A percentile compares a stretch with the other conserved stretches of the same genome.
Evolutionary conservation across 495 filamentous ascomycete genomes (phyloP).

Genomic region (Aspergillus campestris): DNA sequence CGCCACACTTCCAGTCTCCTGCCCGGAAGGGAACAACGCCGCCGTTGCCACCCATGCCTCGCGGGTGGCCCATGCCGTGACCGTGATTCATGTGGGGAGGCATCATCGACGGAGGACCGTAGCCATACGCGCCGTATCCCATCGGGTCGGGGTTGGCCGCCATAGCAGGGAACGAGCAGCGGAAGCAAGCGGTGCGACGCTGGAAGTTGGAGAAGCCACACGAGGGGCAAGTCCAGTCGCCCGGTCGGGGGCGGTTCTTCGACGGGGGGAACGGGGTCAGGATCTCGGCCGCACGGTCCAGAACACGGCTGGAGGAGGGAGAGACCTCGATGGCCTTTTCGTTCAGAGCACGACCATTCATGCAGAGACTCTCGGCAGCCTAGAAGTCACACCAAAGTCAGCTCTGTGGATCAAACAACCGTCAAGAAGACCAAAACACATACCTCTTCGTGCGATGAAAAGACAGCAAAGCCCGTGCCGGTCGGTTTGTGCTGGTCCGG

Average conservation of each 20-base stretch:
- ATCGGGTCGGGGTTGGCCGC: slow-evolving; percentile 65
- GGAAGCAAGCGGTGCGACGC: slow-evolving; percentile 95
- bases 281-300: slow-evolving; percentile 91
- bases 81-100: slow-evolving; percentile 76
- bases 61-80: slow-evolving; percentile 61
- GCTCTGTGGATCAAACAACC: too few relatives aligned
- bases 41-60: slow-evolving; percentile 66
- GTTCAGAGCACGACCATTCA: slow-evolving; percentile 96
- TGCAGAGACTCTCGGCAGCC: slow-evolving; percentile 94
- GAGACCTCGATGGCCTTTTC: slow-evolving; percentile 99
- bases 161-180: slow-evolving; percentile 94
- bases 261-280: slow-evolving; percentile 94
- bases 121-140: slow-evolving; percentile 65
- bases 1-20: slow-evolving; percentile 98
- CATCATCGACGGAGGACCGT: slow-evolving; percentile 73
- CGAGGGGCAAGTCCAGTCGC: slow-evolving; percentile 97
- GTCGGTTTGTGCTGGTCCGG: slow-evolving; percentile 99
- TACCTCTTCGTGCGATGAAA: slow-evolving; percentile 99
- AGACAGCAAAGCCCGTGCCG: slow-evolving; percentile 93
- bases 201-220: slow-evolving; percentile 84
- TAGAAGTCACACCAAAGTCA: slow-evolving; percentile 26
- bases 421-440: slow-evolving; percentile 21
- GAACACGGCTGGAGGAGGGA: slow-evolving; percentile 86
- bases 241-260: slow-evolving; percentile 94
- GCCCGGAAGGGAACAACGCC: slow-evolving; percentile 95